These are phyloP conservation scores for Phoma sp. DNA, from an alignment of 2,329 filamentous ascomycete genomes.

Conservation along the genomic window DNA sequence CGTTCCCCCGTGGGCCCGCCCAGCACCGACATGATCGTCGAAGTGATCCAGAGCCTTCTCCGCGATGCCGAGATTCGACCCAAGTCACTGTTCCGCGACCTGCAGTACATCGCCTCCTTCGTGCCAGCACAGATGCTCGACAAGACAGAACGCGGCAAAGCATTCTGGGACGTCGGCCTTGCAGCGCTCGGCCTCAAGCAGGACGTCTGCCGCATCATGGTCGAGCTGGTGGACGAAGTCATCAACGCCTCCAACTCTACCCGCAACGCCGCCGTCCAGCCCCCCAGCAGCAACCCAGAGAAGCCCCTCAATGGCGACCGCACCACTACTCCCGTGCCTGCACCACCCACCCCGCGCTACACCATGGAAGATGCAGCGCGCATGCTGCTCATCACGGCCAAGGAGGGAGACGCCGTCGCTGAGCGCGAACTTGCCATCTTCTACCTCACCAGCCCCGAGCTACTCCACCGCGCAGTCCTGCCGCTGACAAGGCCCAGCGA, in stretches of 20 bases:
- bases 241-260: slow-evolving; percentile 69
- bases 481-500: slow-evolving; percentile 84
- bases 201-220: slow-evolving; percentile 83
- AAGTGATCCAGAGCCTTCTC: slow-evolving; percentile 53
- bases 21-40: slow-evolving; percentile 52
- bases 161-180: slow-evolving; percentile 88
- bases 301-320: slow-evolving; percentile 18
- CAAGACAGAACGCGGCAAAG: slow-evolving; percentile 68
- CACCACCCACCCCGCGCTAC: slow-evolving; percentile 63
- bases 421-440: slow-evolving; percentile 93
- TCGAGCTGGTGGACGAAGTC: slow-evolving; percentile 74
- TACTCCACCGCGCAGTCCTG: slow-evolving; percentile 77
- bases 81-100: slow-evolving; percentile 55
- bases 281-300: slow-evolving; percentile 29
- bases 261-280: slow-evolving; percentile 51
- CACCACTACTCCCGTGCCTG: slow-evolving; percentile 16
- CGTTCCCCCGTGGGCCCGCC: slow-evolving; percentile 48
- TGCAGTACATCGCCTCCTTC: slow-evolving; percentile 65
- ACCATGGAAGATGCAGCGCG: slow-evolving; percentile 79
- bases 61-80: slow-evolving; percentile 53
- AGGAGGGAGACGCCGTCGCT: slow-evolving; percentile 85
- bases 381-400: slow-evolving; percentile 92
- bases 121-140: slow-evolving; percentile 63
- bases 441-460: slow-evolving; percentile 89
- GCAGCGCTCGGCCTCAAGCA: slow-evolving; percentile 88